Evolutionary conservation across 2,329 filamentous ascomycete species (phyloP).

Genomic region (Curvularia lunata): DNA sequence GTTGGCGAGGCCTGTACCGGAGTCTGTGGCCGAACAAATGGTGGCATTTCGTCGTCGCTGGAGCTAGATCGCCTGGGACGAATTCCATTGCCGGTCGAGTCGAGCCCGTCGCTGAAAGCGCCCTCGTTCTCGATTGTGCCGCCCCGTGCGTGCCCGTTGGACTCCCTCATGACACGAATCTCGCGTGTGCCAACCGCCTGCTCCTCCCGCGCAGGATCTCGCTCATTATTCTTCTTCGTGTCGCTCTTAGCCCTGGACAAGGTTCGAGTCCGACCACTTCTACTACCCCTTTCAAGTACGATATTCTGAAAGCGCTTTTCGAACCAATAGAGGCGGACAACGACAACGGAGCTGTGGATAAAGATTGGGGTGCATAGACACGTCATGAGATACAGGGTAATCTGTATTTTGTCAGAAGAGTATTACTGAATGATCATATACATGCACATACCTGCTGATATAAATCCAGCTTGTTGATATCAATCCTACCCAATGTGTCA

Average conservation of each 20-base stretch:
- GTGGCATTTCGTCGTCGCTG: conserved; percentile 27
- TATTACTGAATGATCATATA: neutral
- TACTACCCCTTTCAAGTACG: conserved; percentile 71
- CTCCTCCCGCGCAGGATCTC: conserved; percentile 57
- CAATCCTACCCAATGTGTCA: conserved; percentile 48
- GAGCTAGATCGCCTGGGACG: conserved; percentile 17
- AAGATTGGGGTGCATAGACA: conserved; percentile 52
- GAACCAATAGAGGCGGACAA: conserved; percentile 95
- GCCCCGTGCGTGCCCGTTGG: conserved; percentile 59
- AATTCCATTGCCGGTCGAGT: conserved; percentile 21
- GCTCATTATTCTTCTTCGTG: conserved; percentile 55
- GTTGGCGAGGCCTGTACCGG: conserved; percentile 22
- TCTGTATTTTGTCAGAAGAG: conserved; percentile 16
- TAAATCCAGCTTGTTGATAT: conserved; percentile 55
- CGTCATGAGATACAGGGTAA: conserved; percentile 53
- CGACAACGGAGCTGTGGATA: conserved; percentile 74
- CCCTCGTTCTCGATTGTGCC: conserved; percentile 63
- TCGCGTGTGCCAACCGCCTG: conserved; percentile 68
- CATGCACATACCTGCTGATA: conserved; percentile 54
- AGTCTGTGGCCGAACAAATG: conserved; percentile 25
- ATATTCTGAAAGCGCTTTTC: conserved; percentile 92
- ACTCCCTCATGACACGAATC: conserved; percentile 70
- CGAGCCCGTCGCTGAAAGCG: conserved; percentile 56
- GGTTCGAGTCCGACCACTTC: conserved; percentile 64
- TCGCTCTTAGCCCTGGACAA: conserved; percentile 61